Base-by-base conservation (phyloP, 2,329 filamentous ascomycete genomes). In the Zasmidium citrigriseum region DNA sequence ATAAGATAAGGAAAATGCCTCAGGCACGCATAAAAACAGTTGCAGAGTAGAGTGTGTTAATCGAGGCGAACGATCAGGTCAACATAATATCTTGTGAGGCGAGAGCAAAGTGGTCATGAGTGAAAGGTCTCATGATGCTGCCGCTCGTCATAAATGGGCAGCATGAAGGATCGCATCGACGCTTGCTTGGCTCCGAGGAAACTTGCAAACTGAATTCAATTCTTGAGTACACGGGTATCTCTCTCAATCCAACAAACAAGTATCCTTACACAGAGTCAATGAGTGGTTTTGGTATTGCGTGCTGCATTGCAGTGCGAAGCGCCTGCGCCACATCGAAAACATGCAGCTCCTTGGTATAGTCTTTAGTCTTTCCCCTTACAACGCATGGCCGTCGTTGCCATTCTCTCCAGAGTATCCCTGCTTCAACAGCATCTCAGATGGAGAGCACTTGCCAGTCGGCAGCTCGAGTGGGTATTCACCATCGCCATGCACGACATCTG, bases 401-500 rank as follows among this genome's bases (percentile, higher is more conserved):
- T 45, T 58, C 47, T 54, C 44, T 2, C 57, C 60, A 22, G 29
- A 16, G 27, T 62, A 65, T 1, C 45, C 56, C 52, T 67, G 65
- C 59, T 61, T 64, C 11, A 41, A 62, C 50, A 59, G 54, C 62
- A 60, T 59, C 44, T 57, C 47, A 12, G n/a, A 29, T 22, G 54
- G 60, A 23, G 55, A 22, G 25, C 67, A 70, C 22, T 52, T 49
- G 11, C 68, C 67, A 46, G 52, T 64, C 20, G 78, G 77, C 25
- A 73, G 60, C 56, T 73, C 70, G 23, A 81, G 69, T n/a, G 73
- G 67, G 63, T 80, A 80, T 53, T 70, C 73, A 21, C 76, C 77
- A 65, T 79, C 77, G 9, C 78, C 78, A 18, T 67, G 52, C 2
- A 78, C 72, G 16, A 80, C 73, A 53, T 78, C 75, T 44, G 75